phyloP scores from a whole-genome alignment of 2,329 filamentous ascomycete species.

The Stromatinia cepivora region DNA sequence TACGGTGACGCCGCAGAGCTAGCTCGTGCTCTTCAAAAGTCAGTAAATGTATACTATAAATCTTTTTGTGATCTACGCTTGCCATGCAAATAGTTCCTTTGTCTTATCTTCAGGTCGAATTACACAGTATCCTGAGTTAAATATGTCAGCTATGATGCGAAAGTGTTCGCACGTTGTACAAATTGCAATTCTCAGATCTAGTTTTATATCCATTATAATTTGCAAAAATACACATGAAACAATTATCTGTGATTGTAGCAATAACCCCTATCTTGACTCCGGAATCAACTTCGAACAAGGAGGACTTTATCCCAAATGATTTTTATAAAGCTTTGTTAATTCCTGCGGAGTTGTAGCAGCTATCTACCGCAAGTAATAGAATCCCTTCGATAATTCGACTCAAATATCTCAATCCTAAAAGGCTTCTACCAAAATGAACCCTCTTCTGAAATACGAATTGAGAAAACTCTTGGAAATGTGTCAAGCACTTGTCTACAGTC shows the following conservation, averaged over 20 bases:
- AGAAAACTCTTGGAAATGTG: constrained; percentile 20
- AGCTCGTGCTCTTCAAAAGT: neutral
- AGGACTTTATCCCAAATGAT: neutral
- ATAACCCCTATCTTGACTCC: neutral
- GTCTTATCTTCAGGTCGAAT: neutral
- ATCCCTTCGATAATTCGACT: neutral
- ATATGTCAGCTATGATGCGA: neutral
- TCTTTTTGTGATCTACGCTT: neutral
- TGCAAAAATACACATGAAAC: neutral
- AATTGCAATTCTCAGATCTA: neutral
- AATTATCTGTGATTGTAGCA: neutral
- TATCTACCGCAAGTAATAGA: neutral
- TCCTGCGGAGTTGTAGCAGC: neutral
- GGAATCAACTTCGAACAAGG: neutral
- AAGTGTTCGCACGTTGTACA: neutral
- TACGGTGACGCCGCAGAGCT: neutral
- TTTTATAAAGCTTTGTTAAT: constrained; percentile 7
- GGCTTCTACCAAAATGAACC: neutral
- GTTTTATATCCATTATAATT: neutral
- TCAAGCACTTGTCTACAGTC: constrained; percentile 23
- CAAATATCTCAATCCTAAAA: neutral
- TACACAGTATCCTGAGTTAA: neutral
- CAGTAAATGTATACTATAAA: neutral
- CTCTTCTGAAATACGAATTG: constrained; percentile 18
- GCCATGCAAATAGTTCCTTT: neutral